Evolutionary conservation across 202 grass and related monocot species (phyloP).

Genomic region (Bolboschoenoplectus hybrid): DNA sequence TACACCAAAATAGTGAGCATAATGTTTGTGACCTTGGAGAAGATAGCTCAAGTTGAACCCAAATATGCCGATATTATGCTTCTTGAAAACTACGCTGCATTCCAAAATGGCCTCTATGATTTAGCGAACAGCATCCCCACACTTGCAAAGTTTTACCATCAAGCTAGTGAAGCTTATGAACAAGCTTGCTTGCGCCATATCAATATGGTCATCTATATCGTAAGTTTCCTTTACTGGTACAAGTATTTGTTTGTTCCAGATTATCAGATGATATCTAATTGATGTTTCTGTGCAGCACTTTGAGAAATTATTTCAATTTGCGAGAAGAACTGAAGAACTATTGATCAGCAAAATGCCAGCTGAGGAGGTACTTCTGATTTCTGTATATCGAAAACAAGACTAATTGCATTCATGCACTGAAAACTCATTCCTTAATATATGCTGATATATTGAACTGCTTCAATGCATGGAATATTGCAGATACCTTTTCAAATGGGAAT

Average conservation of each 20-base stretch:
- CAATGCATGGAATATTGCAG: conserved; percentile 44
- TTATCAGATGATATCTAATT: conserved; percentile 19
- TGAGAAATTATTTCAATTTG: conserved; percentile 93
- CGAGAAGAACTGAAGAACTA: conserved; percentile 78
- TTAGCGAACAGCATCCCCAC: conserved; percentile 89
- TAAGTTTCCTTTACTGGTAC: conserved; percentile 52
- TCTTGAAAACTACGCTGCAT: conserved; percentile 94
- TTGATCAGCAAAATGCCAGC: conserved; percentile 66
- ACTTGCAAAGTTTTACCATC: conserved; percentile 97
- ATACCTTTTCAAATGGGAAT: conserved; percentile 95
- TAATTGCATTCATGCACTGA: not conserved
- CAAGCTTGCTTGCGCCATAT: conserved; percentile 90
- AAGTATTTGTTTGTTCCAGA: conserved; percentile 24
- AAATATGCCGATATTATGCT: conserved; percentile 94
- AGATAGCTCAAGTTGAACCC: conserved; percentile 86
- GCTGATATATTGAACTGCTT: conserved; percentile 35
- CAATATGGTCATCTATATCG: conserved; percentile 99
- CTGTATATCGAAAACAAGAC: conserved; percentile 17
- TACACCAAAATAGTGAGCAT: conserved; percentile 96
- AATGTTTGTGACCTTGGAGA: conserved; percentile 97
- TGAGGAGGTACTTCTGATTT: conserved; percentile 58
- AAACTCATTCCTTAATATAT: not conserved
- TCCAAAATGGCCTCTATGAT: conserved; percentile 92
- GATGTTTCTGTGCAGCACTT: conserved; percentile 64
- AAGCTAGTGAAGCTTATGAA: conserved; percentile 97